Evolutionary conservation across 139 green algal species (phyloP).

Genomic region (Tetradesmus obliquus): DNA sequence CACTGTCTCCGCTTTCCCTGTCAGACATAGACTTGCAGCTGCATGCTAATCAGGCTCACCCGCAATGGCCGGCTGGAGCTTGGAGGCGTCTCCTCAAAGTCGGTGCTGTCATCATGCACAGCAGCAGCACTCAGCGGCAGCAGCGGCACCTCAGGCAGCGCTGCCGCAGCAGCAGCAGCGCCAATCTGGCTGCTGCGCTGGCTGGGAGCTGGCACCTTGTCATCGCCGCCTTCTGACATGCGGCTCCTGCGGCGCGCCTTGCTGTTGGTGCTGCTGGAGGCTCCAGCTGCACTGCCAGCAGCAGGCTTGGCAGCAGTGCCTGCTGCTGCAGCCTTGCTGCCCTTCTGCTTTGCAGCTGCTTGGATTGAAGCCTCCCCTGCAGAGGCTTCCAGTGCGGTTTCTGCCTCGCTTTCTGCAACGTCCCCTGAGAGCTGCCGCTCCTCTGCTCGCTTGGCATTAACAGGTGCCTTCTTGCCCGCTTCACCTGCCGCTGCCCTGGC

Average conservation of each 20-base stretch:
- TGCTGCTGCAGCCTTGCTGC: not conserved
- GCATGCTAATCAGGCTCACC: not conserved
- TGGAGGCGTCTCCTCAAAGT: slow-evolving; percentile 10
- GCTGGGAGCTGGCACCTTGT: not conserved
- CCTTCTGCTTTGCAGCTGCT: not conserved
- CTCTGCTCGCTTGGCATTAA: not conserved
- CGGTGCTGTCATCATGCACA: not conserved
- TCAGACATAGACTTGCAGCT: no score
- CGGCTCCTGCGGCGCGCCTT: not conserved
- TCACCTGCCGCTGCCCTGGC: not conserved
- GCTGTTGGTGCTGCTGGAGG: not conserved
- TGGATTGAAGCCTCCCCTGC: not conserved
- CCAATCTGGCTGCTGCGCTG: not conserved
- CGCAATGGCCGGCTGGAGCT: not conserved
- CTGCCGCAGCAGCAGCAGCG: not conserved
- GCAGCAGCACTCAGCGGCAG: slow-evolving; percentile 12
- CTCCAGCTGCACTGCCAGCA: not conserved
- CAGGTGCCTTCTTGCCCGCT: not conserved
- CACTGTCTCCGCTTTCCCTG: no score
- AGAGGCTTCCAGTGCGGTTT: not conserved
- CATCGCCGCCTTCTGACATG: not conserved
- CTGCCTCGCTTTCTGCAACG: not conserved
- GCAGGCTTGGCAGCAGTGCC: not conserved
- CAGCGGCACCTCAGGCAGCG: not conserved
- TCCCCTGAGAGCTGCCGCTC: not conserved